Evolutionary conservation across 257 asterid species (phyloP).

Genomic region (Salvia splendens): DNA sequence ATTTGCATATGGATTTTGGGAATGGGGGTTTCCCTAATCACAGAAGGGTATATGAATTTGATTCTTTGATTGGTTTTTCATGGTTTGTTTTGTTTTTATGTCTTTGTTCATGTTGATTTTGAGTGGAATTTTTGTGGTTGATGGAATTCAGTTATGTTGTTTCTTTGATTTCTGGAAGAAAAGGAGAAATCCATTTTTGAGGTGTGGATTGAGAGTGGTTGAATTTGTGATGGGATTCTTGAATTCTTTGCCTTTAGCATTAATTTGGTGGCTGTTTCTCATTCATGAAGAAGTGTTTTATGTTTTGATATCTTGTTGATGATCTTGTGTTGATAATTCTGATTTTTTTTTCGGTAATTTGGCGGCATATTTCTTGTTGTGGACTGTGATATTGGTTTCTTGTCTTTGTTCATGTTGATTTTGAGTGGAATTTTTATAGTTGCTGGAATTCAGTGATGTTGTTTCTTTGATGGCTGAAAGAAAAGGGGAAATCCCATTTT

Average conservation of each 20-base stretch:
- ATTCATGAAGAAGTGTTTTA: conserved; percentile 7
- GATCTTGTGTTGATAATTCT: neutral
- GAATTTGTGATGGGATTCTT: neutral
- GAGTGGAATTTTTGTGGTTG: conserved; percentile 6
- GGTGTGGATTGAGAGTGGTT: conserved; percentile 13
- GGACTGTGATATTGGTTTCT: conserved; percentile 19
- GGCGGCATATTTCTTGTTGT: neutral
- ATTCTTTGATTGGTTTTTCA: conserved; percentile 10
- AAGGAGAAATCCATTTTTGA: conserved; percentile 20
- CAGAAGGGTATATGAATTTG: conserved; percentile 57
- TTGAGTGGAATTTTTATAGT: conserved; percentile 10
- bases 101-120: conserved; percentile 14
- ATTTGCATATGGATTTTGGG: conserved; percentile 51
- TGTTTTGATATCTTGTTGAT: conserved; percentile 16
- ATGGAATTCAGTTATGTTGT: conserved; percentile 23
- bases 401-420: conserved; percentile 9
- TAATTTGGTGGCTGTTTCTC: neutral
- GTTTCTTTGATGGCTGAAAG: neutral
- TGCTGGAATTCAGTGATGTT: conserved; percentile 20
- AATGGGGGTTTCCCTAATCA: conserved; percentile 55
- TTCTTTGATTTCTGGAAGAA: neutral
- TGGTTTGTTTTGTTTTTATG: conserved; percentile 13
- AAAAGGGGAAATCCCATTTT: conserved; percentile 17
- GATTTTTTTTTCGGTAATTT: neutral
- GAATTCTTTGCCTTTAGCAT: neutral